phyloP scores from a whole-genome alignment of 257 asterid genomes.

The Capsicum rhomboideum region DNA sequence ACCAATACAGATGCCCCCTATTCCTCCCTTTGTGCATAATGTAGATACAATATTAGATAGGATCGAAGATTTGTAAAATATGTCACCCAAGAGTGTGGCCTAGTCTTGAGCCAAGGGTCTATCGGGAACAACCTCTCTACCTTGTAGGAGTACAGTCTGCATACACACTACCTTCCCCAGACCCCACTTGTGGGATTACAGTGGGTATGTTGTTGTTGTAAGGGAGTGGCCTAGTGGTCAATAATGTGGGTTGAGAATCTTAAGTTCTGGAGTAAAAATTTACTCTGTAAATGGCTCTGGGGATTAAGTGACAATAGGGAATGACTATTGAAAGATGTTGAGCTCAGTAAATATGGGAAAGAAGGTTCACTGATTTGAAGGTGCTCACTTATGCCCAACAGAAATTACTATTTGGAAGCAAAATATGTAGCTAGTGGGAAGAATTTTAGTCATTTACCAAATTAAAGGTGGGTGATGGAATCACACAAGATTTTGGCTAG shows the following conservation, averaged over 20 bases:
- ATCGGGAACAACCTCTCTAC: too few species aligned
- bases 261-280: background rate
- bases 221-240: too few species aligned
- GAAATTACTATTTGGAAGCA: background rate
- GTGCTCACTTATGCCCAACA: background rate
- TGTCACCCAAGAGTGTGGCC: background rate
- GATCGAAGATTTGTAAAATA: background rate
- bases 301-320: background rate
- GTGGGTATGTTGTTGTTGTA: too few species aligned
- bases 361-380: background rate
- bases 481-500: background rate
- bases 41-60: background rate
- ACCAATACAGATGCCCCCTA: background rate
- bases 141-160: too few species aligned
- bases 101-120: too few species aligned
- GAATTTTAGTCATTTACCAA: background rate
- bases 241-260: background rate
- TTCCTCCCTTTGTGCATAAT: background rate
- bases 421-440: background rate
- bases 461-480: background rate
- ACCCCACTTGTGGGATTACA: too few species aligned
- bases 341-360: background rate
- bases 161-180: too few species aligned
- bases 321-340: background rate
- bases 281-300: background rate